Evolutionary conservation across 176 grass and related monocot genomes (phyloP).

Genomic region (Phragmites australis): DNA sequence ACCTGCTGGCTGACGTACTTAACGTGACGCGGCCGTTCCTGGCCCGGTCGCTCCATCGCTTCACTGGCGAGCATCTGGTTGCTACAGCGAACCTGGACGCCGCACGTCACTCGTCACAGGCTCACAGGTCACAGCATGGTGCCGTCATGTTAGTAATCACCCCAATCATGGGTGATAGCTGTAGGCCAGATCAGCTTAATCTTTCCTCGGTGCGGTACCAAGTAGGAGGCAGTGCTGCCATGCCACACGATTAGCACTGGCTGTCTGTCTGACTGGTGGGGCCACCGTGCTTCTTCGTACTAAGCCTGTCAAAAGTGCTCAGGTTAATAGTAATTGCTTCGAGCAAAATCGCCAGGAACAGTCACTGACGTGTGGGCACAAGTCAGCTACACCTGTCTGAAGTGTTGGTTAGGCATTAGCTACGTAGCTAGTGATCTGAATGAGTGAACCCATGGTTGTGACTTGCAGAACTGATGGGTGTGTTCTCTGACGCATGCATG

Average conservation of each 20-base stretch:
- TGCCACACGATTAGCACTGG: background rate
- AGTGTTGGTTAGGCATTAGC: background rate
- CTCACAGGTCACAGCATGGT: no score
- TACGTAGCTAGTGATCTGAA: background rate
- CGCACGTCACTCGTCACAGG: background rate
- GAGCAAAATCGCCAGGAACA: background rate
- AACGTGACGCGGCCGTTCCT: background rate
- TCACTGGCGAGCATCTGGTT: background rate
- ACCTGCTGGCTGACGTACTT: no score
- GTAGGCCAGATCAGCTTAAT: no score
- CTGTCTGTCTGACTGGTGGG: background rate
- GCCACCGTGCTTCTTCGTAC: background rate
- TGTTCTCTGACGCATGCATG: background rate
- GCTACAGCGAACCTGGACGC: conserved; percentile 10
- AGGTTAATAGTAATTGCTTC: no score
- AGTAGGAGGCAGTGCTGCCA: background rate
- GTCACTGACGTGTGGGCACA: background rate
- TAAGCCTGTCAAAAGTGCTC: background rate
- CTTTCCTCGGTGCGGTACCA: no score
- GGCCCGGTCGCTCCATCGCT: no score
- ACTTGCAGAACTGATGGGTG: background rate
- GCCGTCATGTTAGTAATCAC: background rate
- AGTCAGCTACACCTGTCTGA: background rate
- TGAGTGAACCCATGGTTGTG: background rate
- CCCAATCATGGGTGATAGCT: no score